Evolutionary conservation across 2,329 filamentous ascomycete genomes (phyloP).

Genomic region (Sporothrix brasiliensis): DNA sequence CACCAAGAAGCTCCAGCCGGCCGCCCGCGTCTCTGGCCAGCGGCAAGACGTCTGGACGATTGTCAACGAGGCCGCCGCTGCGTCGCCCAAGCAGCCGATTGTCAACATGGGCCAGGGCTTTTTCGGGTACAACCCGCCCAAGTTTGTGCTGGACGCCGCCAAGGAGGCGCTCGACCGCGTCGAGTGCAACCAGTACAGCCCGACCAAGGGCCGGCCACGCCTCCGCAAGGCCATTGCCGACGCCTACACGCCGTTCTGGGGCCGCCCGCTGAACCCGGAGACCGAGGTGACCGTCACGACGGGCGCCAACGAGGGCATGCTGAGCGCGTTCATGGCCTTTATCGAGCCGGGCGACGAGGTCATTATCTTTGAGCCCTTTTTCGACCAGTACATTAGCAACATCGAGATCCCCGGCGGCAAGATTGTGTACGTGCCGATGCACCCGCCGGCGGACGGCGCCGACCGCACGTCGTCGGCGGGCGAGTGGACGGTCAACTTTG

Average conservation of each 20-base stretch:
- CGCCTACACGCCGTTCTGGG: conserved; percentile 89
- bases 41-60: conserved; percentile 53
- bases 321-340: conserved; percentile 97
- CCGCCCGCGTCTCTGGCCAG: conserved; percentile 46
- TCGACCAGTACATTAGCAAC: conserved; percentile 98
- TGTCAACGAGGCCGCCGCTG: conserved; percentile 56
- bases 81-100: conserved; percentile 55
- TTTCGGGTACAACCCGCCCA: conserved; percentile 91
- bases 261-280: conserved; percentile 77
- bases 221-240: conserved; percentile 91
- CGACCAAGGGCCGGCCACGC: conserved; percentile 87
- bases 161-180: conserved; percentile 87
- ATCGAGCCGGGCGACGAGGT: conserved; percentile 94
- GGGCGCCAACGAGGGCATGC: conserved; percentile 88
- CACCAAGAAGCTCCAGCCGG: conserved; percentile 45
- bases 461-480: conserved; percentile 78
- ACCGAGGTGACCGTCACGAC: conserved; percentile 95
- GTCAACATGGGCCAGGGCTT: conserved; percentile 65
- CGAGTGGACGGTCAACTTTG: conserved; percentile 87
- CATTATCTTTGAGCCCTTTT: conserved; percentile 97
- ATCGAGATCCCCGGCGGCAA: conserved; percentile 97
- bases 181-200: conserved; percentile 98
- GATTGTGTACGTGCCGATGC: conserved; percentile 92
- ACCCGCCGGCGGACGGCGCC: conserved; percentile 80
- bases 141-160: conserved; percentile 88